phyloP scores from a whole-genome alignment of 257 asterid genomes.

The Solanum tarijense region DNA sequence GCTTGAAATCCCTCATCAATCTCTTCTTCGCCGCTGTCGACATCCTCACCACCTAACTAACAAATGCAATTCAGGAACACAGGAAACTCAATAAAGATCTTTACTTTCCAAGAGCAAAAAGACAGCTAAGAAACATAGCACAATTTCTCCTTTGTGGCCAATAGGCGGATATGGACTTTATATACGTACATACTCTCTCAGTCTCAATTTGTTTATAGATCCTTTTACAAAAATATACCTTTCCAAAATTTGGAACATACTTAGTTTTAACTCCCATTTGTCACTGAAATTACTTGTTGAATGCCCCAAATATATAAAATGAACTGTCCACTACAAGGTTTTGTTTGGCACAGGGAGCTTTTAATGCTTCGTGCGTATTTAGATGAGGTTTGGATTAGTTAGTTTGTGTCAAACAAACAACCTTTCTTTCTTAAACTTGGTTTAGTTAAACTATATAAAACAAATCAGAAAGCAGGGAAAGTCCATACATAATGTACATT shows the following conservation, averaged over 20 bases:
- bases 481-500: background rate
- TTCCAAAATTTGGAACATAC: background rate
- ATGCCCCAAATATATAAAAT: background rate
- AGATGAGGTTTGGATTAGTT: background rate
- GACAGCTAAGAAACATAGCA: background rate
- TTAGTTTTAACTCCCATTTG: background rate
- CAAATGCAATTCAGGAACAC: background rate
- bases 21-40: constrained; percentile 81
- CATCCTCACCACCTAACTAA: constrained; percentile 29
- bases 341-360: background rate
- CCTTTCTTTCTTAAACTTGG: background rate
- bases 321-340: background rate
- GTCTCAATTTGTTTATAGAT: background rate
- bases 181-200: background rate
- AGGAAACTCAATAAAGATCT: background rate
- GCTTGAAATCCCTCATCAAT: constrained; percentile 81
- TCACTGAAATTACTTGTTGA: background rate
- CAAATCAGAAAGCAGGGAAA: background rate
- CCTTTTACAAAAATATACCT: background rate
- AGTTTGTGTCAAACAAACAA: background rate
- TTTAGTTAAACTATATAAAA: background rate
- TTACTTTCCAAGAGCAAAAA: background rate
- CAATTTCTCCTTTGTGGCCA: background rate
- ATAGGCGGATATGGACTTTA: background rate
- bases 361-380: background rate